phyloP scores from a whole-genome alignment of 257 asterid species.

The Salvia miltiorrhiza region DNA sequence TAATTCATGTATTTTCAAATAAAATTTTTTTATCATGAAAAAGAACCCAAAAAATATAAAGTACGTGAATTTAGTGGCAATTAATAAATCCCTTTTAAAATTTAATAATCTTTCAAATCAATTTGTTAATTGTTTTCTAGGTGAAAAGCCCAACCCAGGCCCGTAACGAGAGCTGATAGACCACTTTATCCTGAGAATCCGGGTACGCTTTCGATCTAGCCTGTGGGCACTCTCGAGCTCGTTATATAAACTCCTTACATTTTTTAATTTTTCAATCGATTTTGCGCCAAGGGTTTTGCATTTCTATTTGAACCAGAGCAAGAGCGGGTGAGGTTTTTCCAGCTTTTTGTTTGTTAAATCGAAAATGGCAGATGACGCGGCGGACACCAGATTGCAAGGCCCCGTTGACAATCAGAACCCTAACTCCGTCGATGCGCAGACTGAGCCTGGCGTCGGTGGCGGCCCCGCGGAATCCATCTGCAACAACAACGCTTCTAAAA shows the following conservation, averaged over 20 bases:
- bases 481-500: conserved; percentile 39
- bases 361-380: conserved; percentile 60
- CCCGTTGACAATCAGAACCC: conserved; percentile 33
- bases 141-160: too few species aligned
- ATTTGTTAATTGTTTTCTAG: too few species aligned
- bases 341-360: neutral
- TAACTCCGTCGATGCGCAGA: conserved; percentile 61
- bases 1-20: too few species aligned
- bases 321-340: neutral
- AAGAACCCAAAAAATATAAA: too few species aligned
- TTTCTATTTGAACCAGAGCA: conserved; percentile 15
- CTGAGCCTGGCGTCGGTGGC: conserved; percentile 38
- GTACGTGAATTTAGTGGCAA: too few species aligned
- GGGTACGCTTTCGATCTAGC: conserved; percentile 4
- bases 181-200: too few species aligned
- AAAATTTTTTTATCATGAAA: too few species aligned
- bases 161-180: too few species aligned
- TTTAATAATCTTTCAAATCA: too few species aligned
- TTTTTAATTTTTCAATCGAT: conserved; percentile 1
- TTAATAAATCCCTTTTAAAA: too few species aligned
- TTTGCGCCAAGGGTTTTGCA: conserved; percentile 35
- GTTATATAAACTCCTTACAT: neutral
- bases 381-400: conserved; percentile 31
- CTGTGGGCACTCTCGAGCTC: neutral
- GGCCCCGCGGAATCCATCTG: conserved; percentile 60